Conservation (phyloP, 768 basidiomycete species). For the Daedaleopsis sinensis region DNA sequence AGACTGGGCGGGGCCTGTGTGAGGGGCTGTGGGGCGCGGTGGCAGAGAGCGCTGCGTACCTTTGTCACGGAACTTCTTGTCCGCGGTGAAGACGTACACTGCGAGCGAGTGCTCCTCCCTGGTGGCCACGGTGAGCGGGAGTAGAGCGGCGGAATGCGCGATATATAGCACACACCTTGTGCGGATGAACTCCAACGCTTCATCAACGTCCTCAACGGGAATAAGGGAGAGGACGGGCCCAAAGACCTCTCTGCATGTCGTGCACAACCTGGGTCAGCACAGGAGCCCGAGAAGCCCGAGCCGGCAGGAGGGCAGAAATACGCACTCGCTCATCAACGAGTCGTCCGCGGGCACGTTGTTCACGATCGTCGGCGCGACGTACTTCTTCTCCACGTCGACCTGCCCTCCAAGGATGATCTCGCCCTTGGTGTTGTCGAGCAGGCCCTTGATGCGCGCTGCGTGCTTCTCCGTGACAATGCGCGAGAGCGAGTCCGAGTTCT, state of each 20-base stretch:
- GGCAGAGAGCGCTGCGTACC: conserved; percentile 37
- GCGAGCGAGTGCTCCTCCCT: conserved; percentile 71
- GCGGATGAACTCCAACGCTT: conserved; percentile 72
- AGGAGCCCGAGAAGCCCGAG: neutral
- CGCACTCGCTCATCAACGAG: conserved; percentile 77
- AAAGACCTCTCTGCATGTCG: conserved; percentile 68
- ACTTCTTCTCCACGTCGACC: conserved; percentile 54
- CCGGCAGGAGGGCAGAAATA: conserved; percentile 6
- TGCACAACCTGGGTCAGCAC: neutral
- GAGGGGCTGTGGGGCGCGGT: conserved; percentile 23
- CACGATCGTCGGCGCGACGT: conserved; percentile 75
- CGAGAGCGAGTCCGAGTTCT: conserved; percentile 44
- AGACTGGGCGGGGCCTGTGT: conserved; percentile 40
- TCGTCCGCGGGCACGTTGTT: conserved; percentile 63
- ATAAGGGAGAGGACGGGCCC: conserved; percentile 81
- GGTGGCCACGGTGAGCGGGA: neutral
- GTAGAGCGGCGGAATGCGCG: neutral
- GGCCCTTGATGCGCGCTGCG: conserved; percentile 55
- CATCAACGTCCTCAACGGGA: conserved; percentile 68
- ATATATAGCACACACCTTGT: conserved; percentile 42
- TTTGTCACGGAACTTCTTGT: conserved; percentile 60
- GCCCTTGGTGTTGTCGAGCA: conserved; percentile 69
- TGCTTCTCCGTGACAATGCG: conserved; percentile 58
- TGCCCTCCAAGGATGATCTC: conserved; percentile 67
- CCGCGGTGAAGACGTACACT: conserved; percentile 75